Evolutionary conservation across 257 asterid genomes (phyloP).

Genomic region (Solanum virginianum): DNA sequence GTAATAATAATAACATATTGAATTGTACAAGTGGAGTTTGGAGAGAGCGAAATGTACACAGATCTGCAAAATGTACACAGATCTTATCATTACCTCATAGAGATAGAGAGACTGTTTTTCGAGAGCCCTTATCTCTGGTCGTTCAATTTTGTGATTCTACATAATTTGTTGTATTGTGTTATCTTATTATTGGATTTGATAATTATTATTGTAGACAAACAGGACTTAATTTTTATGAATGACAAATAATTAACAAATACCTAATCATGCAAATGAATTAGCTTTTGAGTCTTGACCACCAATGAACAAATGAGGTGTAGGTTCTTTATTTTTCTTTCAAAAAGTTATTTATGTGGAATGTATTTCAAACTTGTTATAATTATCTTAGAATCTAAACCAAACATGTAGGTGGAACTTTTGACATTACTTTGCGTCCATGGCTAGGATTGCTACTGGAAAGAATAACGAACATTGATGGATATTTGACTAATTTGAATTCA

Average conservation of each 20-base stretch:
- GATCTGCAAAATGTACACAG: too few species aligned
- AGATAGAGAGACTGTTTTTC: fast-evolving
- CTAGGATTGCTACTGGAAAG: not conserved
- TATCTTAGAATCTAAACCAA: not conserved
- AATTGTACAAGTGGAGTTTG: too few species aligned
- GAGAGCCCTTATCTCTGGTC: fast-evolving
- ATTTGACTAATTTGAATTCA: not conserved
- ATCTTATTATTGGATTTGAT: too few species aligned
- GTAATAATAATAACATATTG: too few species aligned
- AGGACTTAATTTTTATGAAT: not conserved
- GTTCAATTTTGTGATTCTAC: too few species aligned
- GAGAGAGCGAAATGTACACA: too few species aligned
- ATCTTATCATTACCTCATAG: too few species aligned
- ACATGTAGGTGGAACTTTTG: not conserved
- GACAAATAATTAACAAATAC: not conserved
- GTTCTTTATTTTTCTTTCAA: not conserved
- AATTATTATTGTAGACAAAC: too few species aligned
- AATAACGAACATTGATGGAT: not conserved
- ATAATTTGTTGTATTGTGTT: too few species aligned
- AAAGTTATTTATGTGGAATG: not conserved
- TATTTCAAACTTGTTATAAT: fast-evolving
- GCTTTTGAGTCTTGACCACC: not conserved
- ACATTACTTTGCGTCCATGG: not conserved
- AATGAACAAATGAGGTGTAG: not conserved
- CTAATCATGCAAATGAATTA: not conserved